phyloP scores from a whole-genome alignment of 805 yeast species.

The Candida nitratophila region DNA sequence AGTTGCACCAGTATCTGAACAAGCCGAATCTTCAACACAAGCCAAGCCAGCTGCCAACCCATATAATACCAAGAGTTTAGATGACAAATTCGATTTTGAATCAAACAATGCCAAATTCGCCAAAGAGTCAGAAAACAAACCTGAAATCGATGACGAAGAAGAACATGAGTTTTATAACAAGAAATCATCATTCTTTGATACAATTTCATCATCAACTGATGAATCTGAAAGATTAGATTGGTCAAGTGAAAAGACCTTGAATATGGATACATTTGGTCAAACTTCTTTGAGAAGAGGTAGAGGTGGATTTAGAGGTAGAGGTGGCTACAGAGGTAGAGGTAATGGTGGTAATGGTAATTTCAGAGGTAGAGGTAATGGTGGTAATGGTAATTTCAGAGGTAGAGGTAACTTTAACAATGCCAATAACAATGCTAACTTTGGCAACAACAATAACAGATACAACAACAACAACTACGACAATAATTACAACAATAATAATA shows the following conservation, averaged over 20 bases:
- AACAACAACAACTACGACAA: conserved; percentile 4
- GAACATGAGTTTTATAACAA: conserved; percentile 56
- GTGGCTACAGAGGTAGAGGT: conserved; percentile 31
- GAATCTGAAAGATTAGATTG: conserved; percentile 48
- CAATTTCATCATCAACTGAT: conserved; percentile 63
- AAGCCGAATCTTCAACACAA: conserved; percentile 4
- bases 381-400: conserved; percentile 10
- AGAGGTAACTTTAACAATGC: conserved; percentile 6
- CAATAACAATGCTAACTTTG: not conserved
- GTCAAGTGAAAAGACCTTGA: conserved; percentile 64
- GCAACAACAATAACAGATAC: not conserved
- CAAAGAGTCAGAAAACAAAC: conserved; percentile 32
- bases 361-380: conserved; percentile 24
- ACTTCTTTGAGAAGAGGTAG: conserved; percentile 41
- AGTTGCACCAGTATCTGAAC: conserved; percentile 1
- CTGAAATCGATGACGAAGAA: conserved; percentile 19
- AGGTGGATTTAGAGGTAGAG: conserved; percentile 36
- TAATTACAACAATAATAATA: not conserved
- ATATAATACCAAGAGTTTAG: conserved; percentile 33
- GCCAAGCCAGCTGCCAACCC: conserved; percentile 10
- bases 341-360: conserved; percentile 19
- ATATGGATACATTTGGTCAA: conserved; percentile 82
- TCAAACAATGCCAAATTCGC: conserved; percentile 66
- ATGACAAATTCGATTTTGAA: conserved; percentile 69
- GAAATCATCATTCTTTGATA: conserved; percentile 83